phyloP scores from a whole-genome alignment of 2,329 filamentous ascomycete genomes.

The Phaeophleospora eucalypticola region DNA sequence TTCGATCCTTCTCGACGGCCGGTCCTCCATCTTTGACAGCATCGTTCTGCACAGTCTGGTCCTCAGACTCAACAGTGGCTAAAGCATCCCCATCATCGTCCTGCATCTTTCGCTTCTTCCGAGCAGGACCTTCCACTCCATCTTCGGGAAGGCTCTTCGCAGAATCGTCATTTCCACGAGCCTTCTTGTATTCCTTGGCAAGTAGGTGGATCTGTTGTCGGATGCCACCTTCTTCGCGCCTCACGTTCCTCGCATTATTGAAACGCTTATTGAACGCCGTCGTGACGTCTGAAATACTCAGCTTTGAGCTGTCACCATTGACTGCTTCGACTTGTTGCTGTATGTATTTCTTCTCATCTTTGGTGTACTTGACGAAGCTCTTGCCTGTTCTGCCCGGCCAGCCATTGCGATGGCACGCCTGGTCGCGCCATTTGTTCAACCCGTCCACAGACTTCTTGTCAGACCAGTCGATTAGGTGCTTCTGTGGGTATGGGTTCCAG shows the following conservation, averaged over 20 bases:
- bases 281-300: neutral
- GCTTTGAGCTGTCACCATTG: slow-evolving; percentile 32
- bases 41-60: too few relatives aligned
- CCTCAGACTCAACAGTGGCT: too few relatives aligned
- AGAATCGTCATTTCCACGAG: neutral
- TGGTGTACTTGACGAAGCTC: slow-evolving; percentile 57
- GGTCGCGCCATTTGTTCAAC: slow-evolving; percentile 53
- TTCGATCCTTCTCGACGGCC: too few relatives aligned
- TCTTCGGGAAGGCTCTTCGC: neutral
- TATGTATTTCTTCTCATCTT: slow-evolving; percentile 37
- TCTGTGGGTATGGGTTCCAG: slow-evolving; percentile 71
- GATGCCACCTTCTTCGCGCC: neutral
- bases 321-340: slow-evolving; percentile 15
- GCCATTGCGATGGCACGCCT: slow-evolving; percentile 12
- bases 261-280: neutral
- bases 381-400: slow-evolving; percentile 48
- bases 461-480: slow-evolving; percentile 56
- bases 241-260: neutral
- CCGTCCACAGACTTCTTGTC: slow-evolving; percentile 54
- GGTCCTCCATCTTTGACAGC: too few relatives aligned
- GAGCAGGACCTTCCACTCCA: neutral
- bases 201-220: neutral
- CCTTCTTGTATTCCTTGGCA: neutral
- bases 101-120: neutral
- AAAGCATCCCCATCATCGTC: too few relatives aligned